Evolutionary conservation across 768 basidiomycete genomes (phyloP).

Genomic region (Hericium erinaceus): DNA sequence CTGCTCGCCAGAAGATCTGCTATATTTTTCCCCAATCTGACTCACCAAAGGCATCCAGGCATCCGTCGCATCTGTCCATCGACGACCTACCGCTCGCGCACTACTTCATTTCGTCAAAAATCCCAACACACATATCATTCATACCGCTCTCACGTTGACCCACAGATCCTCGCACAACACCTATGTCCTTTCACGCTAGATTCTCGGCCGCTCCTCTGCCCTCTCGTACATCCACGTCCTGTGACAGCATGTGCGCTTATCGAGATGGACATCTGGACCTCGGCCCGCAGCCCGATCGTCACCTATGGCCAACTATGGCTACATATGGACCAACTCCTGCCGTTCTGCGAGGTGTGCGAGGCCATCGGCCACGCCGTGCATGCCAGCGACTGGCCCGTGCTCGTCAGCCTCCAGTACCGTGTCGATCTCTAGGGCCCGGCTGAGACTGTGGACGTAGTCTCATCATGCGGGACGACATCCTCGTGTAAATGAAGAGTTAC

Average conservation of each 20-base stretch:
- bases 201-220: conserved; percentile 44
- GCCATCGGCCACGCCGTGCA: conserved; percentile 39
- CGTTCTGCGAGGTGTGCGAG: conserved; percentile 41
- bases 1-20: too few relatives aligned
- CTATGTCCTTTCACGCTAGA: conserved; percentile 48
- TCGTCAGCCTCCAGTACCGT: conserved; percentile 38
- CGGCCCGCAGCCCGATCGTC: conserved; percentile 38
- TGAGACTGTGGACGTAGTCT: conserved; percentile 16
- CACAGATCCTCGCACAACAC: conserved; percentile 58
- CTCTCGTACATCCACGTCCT: conserved; percentile 48
- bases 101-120: conserved; percentile 42
- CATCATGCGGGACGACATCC: too few relatives aligned
- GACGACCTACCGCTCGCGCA: conserved; percentile 40
- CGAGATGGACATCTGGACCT: conserved; percentile 64
- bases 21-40: too few relatives aligned
- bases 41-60: too few relatives aligned
- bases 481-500: too few relatives aligned
- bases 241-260: conserved; percentile 41
- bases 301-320: too few relatives aligned
- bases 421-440: conserved; percentile 41
- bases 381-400: conserved; percentile 41
- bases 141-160: not conserved
- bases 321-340: conserved; percentile 44
- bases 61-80: conserved; percentile 28
- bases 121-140: not conserved